Conservation (phyloP, 495 filamentous ascomycete species). For the Penicillium daleae region DNA sequence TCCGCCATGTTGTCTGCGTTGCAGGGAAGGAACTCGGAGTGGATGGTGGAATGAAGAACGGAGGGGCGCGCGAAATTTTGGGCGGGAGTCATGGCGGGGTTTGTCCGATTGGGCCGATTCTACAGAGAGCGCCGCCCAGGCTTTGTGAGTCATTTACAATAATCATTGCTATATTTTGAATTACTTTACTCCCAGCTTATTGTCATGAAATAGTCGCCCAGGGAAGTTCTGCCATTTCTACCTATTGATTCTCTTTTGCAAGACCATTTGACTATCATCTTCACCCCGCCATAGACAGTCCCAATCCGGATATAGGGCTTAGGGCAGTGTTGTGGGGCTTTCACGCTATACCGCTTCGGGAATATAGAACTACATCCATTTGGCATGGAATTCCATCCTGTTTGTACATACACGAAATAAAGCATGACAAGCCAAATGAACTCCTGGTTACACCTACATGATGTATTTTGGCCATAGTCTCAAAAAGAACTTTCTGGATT, state of each 20-base stretch:
- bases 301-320: slow-evolving; percentile 42
- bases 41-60: slow-evolving; percentile 33
- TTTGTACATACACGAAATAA: too few species aligned
- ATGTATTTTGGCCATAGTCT: too few species aligned
- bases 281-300: slow-evolving; percentile 9
- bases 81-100: slow-evolving; percentile 37
- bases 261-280: not conserved
- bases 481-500: too few species aligned
- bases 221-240: not conserved
- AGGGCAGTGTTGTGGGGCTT: slow-evolving; percentile 45
- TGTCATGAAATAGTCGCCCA: not conserved
- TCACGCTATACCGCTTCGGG: slow-evolving; percentile 23
- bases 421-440: too few species aligned
- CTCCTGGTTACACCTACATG: too few species aligned
- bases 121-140: slow-evolving; percentile 8
- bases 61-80: slow-evolving; percentile 43
- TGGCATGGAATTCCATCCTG: too few species aligned
- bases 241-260: not conserved
- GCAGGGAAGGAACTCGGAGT: slow-evolving; percentile 24
- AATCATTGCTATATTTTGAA: not conserved
- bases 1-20: slow-evolving; percentile 47
- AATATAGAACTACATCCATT: not conserved
- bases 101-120: slow-evolving; percentile 35
- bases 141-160: slow-evolving; percentile 11
- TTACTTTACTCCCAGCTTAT: not conserved